Conservation (phyloP, 768 basidiomycete genomes). For the Mycena alexandri region DNA sequence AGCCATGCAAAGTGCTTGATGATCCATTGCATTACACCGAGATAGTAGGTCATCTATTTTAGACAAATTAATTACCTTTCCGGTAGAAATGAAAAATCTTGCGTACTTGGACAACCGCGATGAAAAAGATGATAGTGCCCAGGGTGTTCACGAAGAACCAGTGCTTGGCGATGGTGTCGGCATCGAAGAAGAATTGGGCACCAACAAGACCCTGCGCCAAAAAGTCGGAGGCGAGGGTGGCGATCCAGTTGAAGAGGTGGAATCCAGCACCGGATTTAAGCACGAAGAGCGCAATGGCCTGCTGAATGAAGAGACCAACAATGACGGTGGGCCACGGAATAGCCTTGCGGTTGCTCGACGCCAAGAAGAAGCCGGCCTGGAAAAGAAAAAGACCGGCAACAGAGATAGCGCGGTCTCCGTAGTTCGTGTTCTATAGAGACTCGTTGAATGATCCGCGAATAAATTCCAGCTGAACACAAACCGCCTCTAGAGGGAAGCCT, state of each 20-base stretch:
- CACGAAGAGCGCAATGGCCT: slow-evolving; percentile 89
- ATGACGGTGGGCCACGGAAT: slow-evolving; percentile 92
- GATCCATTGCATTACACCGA: slow-evolving; percentile 95
- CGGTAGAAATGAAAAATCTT: background rate
- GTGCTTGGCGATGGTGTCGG: slow-evolving; percentile 69
- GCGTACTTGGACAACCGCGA: slow-evolving; percentile 76
- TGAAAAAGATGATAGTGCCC: slow-evolving; percentile 90
- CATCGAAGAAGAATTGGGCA: slow-evolving; percentile 86
- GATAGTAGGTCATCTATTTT: slow-evolving; percentile 83
- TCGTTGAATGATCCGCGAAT: background rate
- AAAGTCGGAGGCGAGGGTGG: slow-evolving; percentile 84
- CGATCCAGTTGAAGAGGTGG: slow-evolving; percentile 87
- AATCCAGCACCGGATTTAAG: slow-evolving; percentile 88
- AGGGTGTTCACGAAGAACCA: slow-evolving; percentile 92
- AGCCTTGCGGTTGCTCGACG: slow-evolving; percentile 70
- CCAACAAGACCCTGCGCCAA: slow-evolving; percentile 76
- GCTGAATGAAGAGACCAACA: slow-evolving; percentile 88
- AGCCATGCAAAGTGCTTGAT: slow-evolving; percentile 92
- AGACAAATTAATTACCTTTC: background rate
- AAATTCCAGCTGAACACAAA: slow-evolving; percentile 44
- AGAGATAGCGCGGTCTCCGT: slow-evolving; percentile 85
- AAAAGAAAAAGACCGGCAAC: slow-evolving; percentile 85
- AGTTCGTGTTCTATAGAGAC: slow-evolving; percentile 65
- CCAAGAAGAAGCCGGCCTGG: slow-evolving; percentile 79
- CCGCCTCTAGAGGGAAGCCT: slow-evolving; percentile 67